Evolutionary conservation across 306 rosid species (phyloP), one percentile per base, ranked within the genome.

Genomic region (Comarum palustre): DNA sequence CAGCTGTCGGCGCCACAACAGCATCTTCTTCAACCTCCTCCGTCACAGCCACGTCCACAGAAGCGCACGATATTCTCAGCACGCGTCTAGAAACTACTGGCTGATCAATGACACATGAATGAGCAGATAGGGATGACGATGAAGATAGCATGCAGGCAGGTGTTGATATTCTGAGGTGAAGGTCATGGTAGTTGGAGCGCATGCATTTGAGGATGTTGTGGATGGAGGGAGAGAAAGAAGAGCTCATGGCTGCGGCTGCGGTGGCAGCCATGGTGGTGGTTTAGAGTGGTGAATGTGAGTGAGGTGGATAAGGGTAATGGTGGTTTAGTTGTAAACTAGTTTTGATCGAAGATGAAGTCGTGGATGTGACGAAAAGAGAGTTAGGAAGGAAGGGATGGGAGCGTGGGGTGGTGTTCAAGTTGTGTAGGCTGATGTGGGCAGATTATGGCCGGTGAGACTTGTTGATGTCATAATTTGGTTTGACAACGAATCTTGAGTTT

Each of bases 141-240:
- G 77, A 27, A 1, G 86, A 57, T 20, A 77, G 42, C 42, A 75
- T 66, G 71, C 84, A 91, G 55, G 73, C 45, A 0, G 96, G 73
- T 47, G 89, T 69, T 32, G 80, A 70, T 38, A 61, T 66, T 71
- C 66, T 43, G 67, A 82, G 61, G 25, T 76, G 78, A n/a, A 71
- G 77, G 66, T 34, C 25, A 34, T 62, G 45, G 66, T 32, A 32
- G 25, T 78, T 87, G 75, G 84, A 80, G 63, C 84, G 86, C 54
- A 79, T 73, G 69, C 83, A 84, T 79, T 86, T 83, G 80, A 85
- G 52, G 47, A 81, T 68, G 62, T 81, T 68, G 77, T 79, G 76
- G 54, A 87, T 78, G 58, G 95, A 87, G 42, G 93, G 81, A 51
- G 89, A 79, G 79, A 94, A 84, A 3, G 86, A 81, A 0, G 96